These are phyloP conservation scores for Lithospermum erythrorhizon DNA, from an alignment of 257 asterid genomes.

Conservation along the genomic window DNA sequence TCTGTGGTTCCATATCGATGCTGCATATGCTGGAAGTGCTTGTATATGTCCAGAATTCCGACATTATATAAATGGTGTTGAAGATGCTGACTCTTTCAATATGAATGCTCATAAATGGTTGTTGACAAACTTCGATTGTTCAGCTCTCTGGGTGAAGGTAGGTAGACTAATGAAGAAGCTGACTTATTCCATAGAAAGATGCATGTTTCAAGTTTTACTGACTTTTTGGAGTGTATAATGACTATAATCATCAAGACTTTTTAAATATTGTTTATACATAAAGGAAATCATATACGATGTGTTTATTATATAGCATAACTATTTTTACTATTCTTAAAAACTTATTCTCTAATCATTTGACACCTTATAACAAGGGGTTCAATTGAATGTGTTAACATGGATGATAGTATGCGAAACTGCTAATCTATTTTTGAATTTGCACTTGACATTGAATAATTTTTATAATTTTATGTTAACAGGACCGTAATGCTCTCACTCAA, in stretches of 20 bases:
- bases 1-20: slow-evolving; percentile 93
- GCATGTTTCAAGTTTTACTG: background rate
- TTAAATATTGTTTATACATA: too few relatives aligned
- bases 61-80: slow-evolving; percentile 67
- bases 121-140: slow-evolving; percentile 92
- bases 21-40: slow-evolving; percentile 99
- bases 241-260: too few relatives aligned
- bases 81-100: slow-evolving; percentile 78
- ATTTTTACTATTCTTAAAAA: too few relatives aligned
- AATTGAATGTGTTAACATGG: background rate
- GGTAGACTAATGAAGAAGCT: slow-evolving; percentile 25
- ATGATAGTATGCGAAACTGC: too few relatives aligned
- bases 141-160: slow-evolving; percentile 98
- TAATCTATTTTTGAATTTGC: too few relatives aligned
- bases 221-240: too few relatives aligned
- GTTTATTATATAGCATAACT: too few relatives aligned
- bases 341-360: too few relatives aligned
- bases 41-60: slow-evolving; percentile 85
- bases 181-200: background rate
- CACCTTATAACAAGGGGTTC: background rate
- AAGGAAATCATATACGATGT: too few relatives aligned
- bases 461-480: slow-evolving; percentile 36
- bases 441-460: background rate
- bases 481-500: slow-evolving; percentile 68
- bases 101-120: slow-evolving; percentile 98